These are phyloP conservation scores for Aureobasidium pullulans DNA, from an alignment of 2,329 filamentous ascomycete genomes.

Conservation along the genomic window DNA sequence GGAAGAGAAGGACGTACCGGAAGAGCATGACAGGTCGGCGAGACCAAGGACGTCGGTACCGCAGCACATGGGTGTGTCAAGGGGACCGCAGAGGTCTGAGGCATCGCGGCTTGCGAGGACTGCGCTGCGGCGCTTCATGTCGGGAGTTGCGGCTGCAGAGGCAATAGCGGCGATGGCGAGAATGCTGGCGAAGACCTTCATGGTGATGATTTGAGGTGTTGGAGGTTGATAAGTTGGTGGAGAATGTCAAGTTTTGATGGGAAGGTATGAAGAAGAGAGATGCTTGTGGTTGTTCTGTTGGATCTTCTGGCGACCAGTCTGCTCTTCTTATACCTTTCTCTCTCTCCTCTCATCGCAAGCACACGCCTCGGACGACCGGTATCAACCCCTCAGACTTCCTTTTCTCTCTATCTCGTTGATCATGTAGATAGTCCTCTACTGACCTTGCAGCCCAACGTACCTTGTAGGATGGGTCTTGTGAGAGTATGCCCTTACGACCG, in stretches of 20 bases:
- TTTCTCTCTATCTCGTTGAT: background rate
- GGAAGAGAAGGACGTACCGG: background rate
- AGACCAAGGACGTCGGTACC: background rate
- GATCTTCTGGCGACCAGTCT: background rate
- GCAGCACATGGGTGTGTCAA: constrained; percentile 9
- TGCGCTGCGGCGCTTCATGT: background rate
- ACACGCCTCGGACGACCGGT: background rate
- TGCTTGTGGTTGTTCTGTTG: background rate
- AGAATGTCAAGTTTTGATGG: no score
- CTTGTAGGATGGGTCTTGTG: no score
- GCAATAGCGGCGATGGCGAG: background rate
- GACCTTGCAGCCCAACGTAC: no score
- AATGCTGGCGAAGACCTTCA: background rate
- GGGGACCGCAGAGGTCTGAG: background rate
- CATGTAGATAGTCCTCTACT: background rate
- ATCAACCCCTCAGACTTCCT: no score
- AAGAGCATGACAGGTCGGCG: background rate
- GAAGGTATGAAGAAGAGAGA: background rate
- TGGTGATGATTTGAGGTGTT: background rate
- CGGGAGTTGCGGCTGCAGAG: background rate
- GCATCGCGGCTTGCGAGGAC: background rate
- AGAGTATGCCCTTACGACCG: background rate
- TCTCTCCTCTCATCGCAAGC: background rate
- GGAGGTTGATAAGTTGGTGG: background rate
- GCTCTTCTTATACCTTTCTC: background rate